Conservation (phyloP, 495 filamentous ascomycete genomes). For the Xylaria venustula region DNA sequence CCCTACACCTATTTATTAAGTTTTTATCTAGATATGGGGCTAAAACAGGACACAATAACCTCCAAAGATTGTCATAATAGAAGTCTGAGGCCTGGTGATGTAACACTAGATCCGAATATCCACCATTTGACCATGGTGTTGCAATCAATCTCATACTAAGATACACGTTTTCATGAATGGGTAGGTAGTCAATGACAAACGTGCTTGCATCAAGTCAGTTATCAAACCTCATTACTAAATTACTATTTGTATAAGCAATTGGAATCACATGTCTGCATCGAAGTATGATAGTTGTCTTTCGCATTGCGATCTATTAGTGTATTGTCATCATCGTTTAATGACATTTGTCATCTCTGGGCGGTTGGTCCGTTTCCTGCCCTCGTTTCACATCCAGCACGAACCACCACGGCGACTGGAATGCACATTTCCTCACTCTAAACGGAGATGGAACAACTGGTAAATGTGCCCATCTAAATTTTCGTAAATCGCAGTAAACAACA, state of each 20-base stretch:
- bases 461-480: slow-evolving; percentile 19
- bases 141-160: background rate
- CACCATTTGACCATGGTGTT: background rate
- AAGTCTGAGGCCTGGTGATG: background rate
- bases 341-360: slow-evolving; percentile 4
- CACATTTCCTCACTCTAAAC: slow-evolving; percentile 3
- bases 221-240: too few species aligned
- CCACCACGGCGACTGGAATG: background rate
- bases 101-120: background rate
- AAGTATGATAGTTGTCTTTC: background rate
- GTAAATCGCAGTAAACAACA: slow-evolving; percentile 19
- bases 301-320: slow-evolving; percentile 4
- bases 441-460: background rate
- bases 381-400: background rate
- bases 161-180: too few species aligned
- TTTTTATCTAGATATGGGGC: background rate
- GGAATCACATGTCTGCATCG: too few species aligned
- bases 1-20: background rate
- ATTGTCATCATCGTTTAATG: slow-evolving; percentile 9
- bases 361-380: background rate
- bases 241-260: too few species aligned
- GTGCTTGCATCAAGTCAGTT: background rate
- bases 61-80: background rate
- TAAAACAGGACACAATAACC: background rate
- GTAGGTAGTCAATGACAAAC: background rate